These are phyloP conservation scores for Ascochyta lentis DNA, from an alignment of 2,329 filamentous ascomycete genomes.

Conservation along the genomic window DNA sequence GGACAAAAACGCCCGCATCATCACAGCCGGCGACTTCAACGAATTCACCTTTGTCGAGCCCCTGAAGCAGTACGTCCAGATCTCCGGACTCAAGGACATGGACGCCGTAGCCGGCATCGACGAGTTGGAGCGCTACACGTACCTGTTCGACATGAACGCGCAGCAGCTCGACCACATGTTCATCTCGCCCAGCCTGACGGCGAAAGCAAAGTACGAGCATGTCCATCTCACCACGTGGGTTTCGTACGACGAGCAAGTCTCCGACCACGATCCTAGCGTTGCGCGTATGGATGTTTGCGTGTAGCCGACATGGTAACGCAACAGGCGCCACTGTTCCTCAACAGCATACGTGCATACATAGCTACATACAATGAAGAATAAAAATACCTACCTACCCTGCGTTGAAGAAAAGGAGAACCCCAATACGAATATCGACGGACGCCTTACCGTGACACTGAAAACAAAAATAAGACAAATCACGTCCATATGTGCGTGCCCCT, in stretches of 20 bases:
- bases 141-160: constrained; percentile 72
- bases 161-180: constrained; percentile 76
- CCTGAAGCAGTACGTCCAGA: constrained; percentile 59
- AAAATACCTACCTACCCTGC: too few relatives aligned
- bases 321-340: constrained; percentile 1
- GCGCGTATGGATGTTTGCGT: constrained; percentile 67
- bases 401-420: background rate
- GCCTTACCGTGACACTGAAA: background rate
- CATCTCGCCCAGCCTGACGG: constrained; percentile 62
- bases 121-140: constrained; percentile 70
- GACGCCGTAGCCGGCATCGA: constrained; percentile 65
- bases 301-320: constrained; percentile 15
- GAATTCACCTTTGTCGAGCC: constrained; percentile 71
- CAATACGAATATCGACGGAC: constrained; percentile 3
- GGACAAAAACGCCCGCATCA: constrained; percentile 64
- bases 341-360: background rate
- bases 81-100: constrained; percentile 66
- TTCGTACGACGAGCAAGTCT: constrained; percentile 59
- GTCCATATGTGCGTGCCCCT: constrained; percentile 6
- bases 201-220: constrained; percentile 64
- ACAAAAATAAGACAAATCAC: background rate
- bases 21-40: constrained; percentile 74
- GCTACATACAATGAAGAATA: too few relatives aligned
- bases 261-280: constrained; percentile 74
- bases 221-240: constrained; percentile 75